Base-by-base conservation (phyloP, 345 rosid genomes). In the Hibiscus mutabilis region DNA sequence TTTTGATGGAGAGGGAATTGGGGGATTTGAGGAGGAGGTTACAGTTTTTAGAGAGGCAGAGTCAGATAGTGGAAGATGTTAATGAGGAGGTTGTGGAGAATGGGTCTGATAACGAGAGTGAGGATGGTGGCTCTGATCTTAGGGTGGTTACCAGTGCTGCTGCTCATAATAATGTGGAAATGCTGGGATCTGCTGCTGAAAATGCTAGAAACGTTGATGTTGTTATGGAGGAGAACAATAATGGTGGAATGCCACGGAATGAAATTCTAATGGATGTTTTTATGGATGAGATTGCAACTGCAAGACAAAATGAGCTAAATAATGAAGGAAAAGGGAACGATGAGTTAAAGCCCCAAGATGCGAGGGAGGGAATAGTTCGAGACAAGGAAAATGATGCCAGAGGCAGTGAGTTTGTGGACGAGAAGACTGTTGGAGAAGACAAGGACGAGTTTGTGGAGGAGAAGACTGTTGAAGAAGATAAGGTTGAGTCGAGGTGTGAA, bases 1-100 rank as follows among this genome's bases (percentile, higher is more conserved):
- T 89, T 70, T 64, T 92, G 84, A 87, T 95, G 97, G 99, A 90
- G 77, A 86, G 91, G 77, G 99, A 95, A 75, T 69, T 95, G 47
- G 86, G 84, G 60, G 96, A 95, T 77, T 71, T 95, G 85, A 92
- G 88, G 82, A 87, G 90, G 80, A 87, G 99, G 88, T 55, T 95
- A 82, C 89, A 80, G 81, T 86, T 84, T 72, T 85, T 92, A 22
- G 99, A 90, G 88, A 83, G 91, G 80, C 86, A 82, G 72, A 85
- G 70, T 68, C 77, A 66, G 78, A 80, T 78, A 19, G 76, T 80
- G 10, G 91, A 81, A 79, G 87, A 91, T 84, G 88, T 60, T 44
- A 79, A 84, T 0, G 91, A 89, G 79, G 91, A 83, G 62, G 86
- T 84, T 40, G 88, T 87, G 21, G 92, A 83, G 79, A 85, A 84